Base-by-base conservation (phyloP, 2,329 filamentous ascomycete species). In the Raffaelea ambrosiae region DNA sequence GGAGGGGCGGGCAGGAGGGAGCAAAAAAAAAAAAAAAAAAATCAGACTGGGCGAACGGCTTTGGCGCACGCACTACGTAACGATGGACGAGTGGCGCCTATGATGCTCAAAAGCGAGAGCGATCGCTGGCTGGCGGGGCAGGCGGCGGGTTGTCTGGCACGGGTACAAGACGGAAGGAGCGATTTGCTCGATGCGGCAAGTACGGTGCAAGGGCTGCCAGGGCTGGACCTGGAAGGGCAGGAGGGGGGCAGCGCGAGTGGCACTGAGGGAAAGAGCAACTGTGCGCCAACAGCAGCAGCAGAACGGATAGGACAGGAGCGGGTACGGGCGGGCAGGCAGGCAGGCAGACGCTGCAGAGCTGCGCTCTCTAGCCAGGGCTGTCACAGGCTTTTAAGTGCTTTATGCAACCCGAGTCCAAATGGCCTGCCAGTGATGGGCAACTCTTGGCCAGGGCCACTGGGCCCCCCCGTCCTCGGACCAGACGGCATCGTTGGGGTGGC, bases 121-220 rank as follows among this genome's bases (percentile, higher is more conserved):
- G 38, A 19, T 19, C 9, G 38, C 9, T 19, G 38, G 38, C 9
- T 19, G 38, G 16, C 38, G 16, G 19, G 19, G n/a, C 38, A 20
- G n/a, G 13, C 26, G 26, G 26, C 26, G 7, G 26, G 26, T 13
- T 7, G 26, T 13, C 20, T 18, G 8, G 14, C n/a, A 35, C 39
- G 35, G 35, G 29, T 13, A 42, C 35, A 43, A 33, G 21, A 13
- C 26, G 46, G 46, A 47, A 41, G 20, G 46, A 43, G 33, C 46
- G 46, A 31, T 19, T 26, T 39, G 21, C 43, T 41, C 5, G 40
- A 23, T 16, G 19, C 20, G 40, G 40, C 19, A 39, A 19, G 36
- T 3, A 19, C 16, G 13, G 36, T 9, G 19, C 19, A 9, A 19
- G 16, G 11, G 9, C 36, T 39, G n/a, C n/a, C 36, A 20, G 16